Evolutionary conservation across 2,329 filamentous ascomycete genomes (phyloP).

Genomic region (Calonectria crousiana): DNA sequence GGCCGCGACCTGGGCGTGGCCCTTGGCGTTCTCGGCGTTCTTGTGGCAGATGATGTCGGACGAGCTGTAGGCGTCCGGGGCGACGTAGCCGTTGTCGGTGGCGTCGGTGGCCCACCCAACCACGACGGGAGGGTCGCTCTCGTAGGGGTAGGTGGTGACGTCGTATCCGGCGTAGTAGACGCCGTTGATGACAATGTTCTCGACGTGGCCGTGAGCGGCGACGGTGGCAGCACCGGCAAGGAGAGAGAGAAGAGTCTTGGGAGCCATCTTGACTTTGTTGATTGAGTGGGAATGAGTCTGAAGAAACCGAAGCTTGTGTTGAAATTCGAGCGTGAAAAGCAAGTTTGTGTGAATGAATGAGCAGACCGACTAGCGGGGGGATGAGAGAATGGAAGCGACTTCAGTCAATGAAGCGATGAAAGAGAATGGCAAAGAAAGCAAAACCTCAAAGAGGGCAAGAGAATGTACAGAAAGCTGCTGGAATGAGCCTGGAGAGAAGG

Average conservation of each 20-base stretch:
- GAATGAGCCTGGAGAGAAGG: constrained; percentile 40
- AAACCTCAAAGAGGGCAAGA: constrained; percentile 37
- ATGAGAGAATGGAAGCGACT: constrained; percentile 42
- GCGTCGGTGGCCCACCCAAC: constrained; percentile 56
- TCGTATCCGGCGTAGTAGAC: constrained; percentile 41
- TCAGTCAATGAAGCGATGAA: constrained; percentile 49
- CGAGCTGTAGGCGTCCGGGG: constrained; percentile 52
- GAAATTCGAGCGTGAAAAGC: background rate
- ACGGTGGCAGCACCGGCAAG: constrained; percentile 43
- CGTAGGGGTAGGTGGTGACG: constrained; percentile 35
- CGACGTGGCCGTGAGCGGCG: constrained; percentile 46
- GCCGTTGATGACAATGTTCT: constrained; percentile 43
- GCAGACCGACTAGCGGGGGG: constrained; percentile 33
- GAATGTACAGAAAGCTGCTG: constrained; percentile 43
- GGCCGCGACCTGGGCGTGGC: constrained; percentile 54
- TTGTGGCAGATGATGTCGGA: constrained; percentile 63
- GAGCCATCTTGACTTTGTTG: constrained; percentile 42
- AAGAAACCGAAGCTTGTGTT: constrained; percentile 20
- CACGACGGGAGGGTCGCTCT: constrained; percentile 34
- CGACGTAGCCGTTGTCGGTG: constrained; percentile 65
- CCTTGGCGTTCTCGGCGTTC: constrained; percentile 52
- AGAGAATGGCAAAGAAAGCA: constrained; percentile 40
- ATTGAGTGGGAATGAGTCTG: constrained; percentile 1
- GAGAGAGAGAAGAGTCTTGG: constrained; percentile 43
- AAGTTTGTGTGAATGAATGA: constrained; percentile 35